Evolutionary conservation across 805 yeast species (phyloP), one percentile per base, ranked within the genome.

Genomic region (Yamadazyma olivae): DNA sequence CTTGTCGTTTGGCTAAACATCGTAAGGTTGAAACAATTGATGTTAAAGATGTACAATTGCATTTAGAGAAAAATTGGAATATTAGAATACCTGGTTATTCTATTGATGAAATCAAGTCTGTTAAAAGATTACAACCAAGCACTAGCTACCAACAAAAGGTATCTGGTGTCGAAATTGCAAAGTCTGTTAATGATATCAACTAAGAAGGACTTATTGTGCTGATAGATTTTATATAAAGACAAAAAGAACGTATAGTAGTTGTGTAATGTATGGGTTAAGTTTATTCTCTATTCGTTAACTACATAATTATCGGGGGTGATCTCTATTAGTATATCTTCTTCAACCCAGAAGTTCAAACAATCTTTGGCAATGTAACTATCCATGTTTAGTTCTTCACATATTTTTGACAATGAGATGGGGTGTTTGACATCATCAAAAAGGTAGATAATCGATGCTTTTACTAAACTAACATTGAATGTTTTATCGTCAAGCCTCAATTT

Each of bases 1-100:
- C 98, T 1, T 91, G 98, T 56, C 76, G 95, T 36, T 70, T 93
- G 46, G 98, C 99, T 16, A 93, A 93, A 57, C 97, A 91, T 55
- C 75, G 99, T 49, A 88, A 86, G 53, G 78, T 87, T 5, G 96
- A 91, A 41, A 76, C 83, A 24, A 67, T 93, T 17, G 98, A 91
- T 46, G 87, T 85, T 12, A 79, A 80, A 49, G 99, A 93, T 57
- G 76, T 95, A 34, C 98, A 93, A 58, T 61, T 93, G 38, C 96
- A 93, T 57, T 68, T 93, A 49, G 39, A 34, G 27, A 40, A 31
- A 22, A 89, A 90, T 59, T 91, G 96, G 97, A 90, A 91, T 58
- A 87, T 93, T 37, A 78, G 95, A 47, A 77, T 91, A 20, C 98
- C 98, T 0, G 98, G 98, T 3, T 89, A 80, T 59, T 77, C 95